Conservation (phyloP, 106 monocot genomes). For the Phalaenopsis aphrodite region DNA sequence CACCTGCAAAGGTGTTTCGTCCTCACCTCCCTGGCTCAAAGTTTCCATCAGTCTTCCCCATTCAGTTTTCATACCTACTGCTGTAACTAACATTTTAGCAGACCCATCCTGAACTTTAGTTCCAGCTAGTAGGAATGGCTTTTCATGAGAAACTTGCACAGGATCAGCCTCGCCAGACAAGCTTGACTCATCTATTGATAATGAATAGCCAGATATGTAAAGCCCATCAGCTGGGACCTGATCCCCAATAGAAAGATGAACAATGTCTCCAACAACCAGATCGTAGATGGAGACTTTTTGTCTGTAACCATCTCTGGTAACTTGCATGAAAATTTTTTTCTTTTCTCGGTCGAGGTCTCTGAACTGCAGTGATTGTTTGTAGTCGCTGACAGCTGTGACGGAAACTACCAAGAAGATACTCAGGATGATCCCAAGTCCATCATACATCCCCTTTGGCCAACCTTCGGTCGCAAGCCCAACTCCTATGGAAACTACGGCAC, state of each 20-base stretch:
- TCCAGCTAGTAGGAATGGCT: conserved; percentile 78
- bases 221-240: conserved; percentile 93
- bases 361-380: conserved; percentile 86
- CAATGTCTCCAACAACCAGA: conserved; percentile 85
- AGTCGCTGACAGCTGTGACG: conserved; percentile 85
- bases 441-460: conserved; percentile 82
- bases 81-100: conserved; percentile 81
- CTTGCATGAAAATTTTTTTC: conserved; percentile 85
- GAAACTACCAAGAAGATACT: conserved; percentile 77
- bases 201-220: conserved; percentile 68
- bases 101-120: conserved; percentile 96
- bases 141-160: conserved; percentile 48
- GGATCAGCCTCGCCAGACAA: conserved; percentile 92
- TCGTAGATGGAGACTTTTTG: conserved; percentile 86
- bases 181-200: conserved; percentile 85
- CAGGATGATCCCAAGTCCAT: conserved; percentile 81
- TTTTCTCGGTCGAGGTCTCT: conserved; percentile 85
- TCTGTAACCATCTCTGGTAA: conserved; percentile 73
- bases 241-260: conserved; percentile 87
- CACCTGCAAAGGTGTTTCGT: conserved; percentile 94
- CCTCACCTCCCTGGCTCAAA: conserved; percentile 77
- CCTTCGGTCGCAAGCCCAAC: conserved; percentile 87
- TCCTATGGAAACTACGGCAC: conserved; percentile 59
- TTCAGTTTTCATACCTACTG: conserved; percentile 93
- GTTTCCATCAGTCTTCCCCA: conserved; percentile 96